Conservation (phyloP, 768 basidiomycete species). For the Lanmaoa pseudosensibilis region DNA sequence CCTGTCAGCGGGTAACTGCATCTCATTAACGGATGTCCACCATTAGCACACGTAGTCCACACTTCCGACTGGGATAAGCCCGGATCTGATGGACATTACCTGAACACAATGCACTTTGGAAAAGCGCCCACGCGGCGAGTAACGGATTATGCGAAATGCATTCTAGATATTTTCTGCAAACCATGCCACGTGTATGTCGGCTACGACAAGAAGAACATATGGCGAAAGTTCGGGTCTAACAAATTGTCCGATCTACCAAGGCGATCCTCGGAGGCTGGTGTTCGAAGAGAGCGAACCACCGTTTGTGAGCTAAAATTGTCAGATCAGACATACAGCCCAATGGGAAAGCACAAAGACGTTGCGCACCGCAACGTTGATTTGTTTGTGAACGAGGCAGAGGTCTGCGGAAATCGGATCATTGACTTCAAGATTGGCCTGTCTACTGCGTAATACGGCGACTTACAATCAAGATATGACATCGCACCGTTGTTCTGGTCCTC, state of each 20-base stretch:
- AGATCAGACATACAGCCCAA: constrained; percentile 1
- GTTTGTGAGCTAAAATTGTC: constrained; percentile 27
- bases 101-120: background rate
- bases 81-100: background rate
- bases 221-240: background rate
- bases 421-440: background rate
- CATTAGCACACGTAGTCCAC: background rate
- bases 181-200: constrained; percentile 3
- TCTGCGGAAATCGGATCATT: constrained; percentile 16
- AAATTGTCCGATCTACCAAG: constrained; percentile 27
- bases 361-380: constrained; percentile 31
- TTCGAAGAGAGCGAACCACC: constrained; percentile 30
- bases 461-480: constrained; percentile 89
- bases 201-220: constrained; percentile 10
- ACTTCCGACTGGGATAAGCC: background rate
- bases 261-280: constrained; percentile 32
- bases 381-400: constrained; percentile 36
- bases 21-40: constrained; percentile 1
- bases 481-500: constrained; percentile 98
- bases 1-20: background rate
- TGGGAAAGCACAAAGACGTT: background rate
- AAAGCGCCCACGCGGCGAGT: background rate
- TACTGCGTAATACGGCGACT: constrained; percentile 28
- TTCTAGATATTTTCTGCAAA: constrained; percentile 6
- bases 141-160: constrained; percentile 3